Base-by-base conservation (phyloP, 2,329 filamentous ascomycete genomes). In the Emergomyces africanus region DNA sequence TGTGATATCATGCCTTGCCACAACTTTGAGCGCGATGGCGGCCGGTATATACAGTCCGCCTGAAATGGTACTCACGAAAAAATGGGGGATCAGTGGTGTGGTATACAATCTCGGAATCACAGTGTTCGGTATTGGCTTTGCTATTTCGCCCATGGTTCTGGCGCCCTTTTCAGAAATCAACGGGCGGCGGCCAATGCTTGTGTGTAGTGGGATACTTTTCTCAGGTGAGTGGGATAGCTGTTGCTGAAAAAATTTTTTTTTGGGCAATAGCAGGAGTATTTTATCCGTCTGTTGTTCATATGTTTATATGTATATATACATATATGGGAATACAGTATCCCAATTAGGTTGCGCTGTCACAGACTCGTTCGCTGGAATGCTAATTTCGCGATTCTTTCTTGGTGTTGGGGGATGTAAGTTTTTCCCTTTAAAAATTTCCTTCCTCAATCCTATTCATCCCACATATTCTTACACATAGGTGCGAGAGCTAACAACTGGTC, bases 111-210 rank as follows among this genome's bases (percentile, higher is more conserved):
- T 84, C 1, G 89, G 89, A 39, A 88, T 96, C 61, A 95, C 90
- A 0, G 82, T 83, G 0, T 96, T 94, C 71, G 94, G 89, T 51
- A 67, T 80, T 39, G 90, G 91, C 3, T 96, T 96, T 65, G 89
- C 81, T 0, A 72, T 90, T 28, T 87, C 89, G 0, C 91, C 91
- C 0, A 96, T 96, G 90, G 79, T 89, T 0, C 80, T 96, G 0
- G 91, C 91, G 0, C 91, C 91, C 0, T 86, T 96, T 64, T 90
- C 86, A 0, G 91, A 96, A 73, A 86, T 95, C 69, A 90, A 94
- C 72, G 91, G 91, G 3, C 83, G 91, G 2, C 84, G 89, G 59
- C 89, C 90, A 0, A 88, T 95, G 39, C 94, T 96, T 66, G 78
- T 91, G 28, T 77, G 78, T 1, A 86, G 88, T 9, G 90, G 90